These are phyloP conservation scores for Parastagonospora avenae DNA, from an alignment of 2,329 filamentous ascomycete species.

Conservation along the genomic window DNA sequence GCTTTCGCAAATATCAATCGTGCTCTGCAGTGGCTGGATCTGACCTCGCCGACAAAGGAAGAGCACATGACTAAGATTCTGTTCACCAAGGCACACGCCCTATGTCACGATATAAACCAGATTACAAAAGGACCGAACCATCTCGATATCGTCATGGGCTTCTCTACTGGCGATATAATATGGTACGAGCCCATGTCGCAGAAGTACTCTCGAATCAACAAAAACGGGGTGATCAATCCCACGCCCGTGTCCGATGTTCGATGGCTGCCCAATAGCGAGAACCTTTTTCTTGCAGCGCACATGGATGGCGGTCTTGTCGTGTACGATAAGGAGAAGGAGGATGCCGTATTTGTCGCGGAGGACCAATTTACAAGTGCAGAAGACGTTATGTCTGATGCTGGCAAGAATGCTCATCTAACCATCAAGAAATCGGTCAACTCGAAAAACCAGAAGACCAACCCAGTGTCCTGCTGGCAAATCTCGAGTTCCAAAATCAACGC, in stretches of 20 bases:
- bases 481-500: conserved; percentile 90
- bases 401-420: conserved; percentile 59
- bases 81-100: conserved; percentile 93
- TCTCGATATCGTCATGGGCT: conserved; percentile 92
- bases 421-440: conserved; percentile 92
- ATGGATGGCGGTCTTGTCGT: conserved; percentile 90
- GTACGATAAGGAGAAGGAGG: conserved; percentile 97
- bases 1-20: conserved; percentile 96
- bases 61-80: conserved; percentile 95
- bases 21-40: conserved; percentile 93
- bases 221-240: conserved; percentile 90
- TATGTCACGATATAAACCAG: conserved; percentile 91
- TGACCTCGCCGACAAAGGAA: conserved; percentile 77
- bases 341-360: conserved; percentile 77
- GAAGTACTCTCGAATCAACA: conserved; percentile 93
- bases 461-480: conserved; percentile 88
- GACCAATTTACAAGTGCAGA: conserved; percentile 46
- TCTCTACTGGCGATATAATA: conserved; percentile 94
- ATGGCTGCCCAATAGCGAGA: conserved; percentile 95
- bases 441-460: conserved; percentile 90
- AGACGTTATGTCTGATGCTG: conserved; percentile 37
- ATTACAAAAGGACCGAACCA: conserved; percentile 79
- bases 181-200: conserved; percentile 99
- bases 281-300: conserved; percentile 87
- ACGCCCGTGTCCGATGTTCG: conserved; percentile 84